Percentiles rank a stretch among this genome's conserved stretches.
Evolutionary conservation across 148 eudicot genomes (phyloP).

Genomic region (Rhododendron griersonianum): DNA sequence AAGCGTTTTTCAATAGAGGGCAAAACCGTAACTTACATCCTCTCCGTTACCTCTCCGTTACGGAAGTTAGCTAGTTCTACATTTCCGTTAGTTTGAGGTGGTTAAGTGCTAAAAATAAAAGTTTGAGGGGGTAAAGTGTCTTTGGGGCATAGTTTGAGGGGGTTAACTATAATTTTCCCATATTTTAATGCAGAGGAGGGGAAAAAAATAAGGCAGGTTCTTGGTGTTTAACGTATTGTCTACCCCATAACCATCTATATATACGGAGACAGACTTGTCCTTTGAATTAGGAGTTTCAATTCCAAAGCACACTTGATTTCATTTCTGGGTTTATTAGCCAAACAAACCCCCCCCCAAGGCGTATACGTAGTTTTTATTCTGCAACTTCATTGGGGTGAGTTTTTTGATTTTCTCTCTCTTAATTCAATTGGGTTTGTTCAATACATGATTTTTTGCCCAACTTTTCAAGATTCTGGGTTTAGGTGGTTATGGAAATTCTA

Average conservation of each 20-base stretch:
- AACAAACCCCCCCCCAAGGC: neutral
- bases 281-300: neutral
- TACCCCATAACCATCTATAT: neutral
- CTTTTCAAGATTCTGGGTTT: neutral
- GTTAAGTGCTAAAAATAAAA: too few species aligned
- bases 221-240: neutral
- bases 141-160: too few species aligned
- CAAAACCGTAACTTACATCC: too few species aligned
- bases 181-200: neutral
- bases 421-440: neutral
- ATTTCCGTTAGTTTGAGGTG: too few species aligned
- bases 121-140: too few species aligned
- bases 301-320: neutral
- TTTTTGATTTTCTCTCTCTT: neutral
- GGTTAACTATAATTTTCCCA: too few species aligned
- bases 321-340: neutral
- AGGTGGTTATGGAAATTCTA: neutral
- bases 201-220: neutral
- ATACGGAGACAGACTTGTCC: neutral
- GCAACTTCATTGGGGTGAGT: neutral
- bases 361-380: neutral
- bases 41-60: too few species aligned
- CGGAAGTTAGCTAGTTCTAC: too few species aligned
- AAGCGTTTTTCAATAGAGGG: too few species aligned
- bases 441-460: neutral